A percentile compares a stretch with the other conserved stretches of the same genome.
Evolutionary conservation across 768 basidiomycete species (phyloP).

Genomic region (Suillus placidus): DNA sequence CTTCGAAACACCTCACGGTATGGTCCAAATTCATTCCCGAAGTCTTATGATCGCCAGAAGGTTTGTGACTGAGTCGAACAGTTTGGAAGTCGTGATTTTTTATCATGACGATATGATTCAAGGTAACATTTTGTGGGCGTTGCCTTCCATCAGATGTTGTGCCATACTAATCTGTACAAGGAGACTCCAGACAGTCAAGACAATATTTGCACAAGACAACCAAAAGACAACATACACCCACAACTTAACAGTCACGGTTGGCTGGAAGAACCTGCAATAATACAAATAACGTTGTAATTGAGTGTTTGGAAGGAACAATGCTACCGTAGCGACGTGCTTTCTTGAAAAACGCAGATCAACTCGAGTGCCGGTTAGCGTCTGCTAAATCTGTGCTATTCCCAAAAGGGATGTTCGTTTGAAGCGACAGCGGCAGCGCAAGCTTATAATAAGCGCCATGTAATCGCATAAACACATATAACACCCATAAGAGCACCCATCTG

Average conservation of each 20-base stretch:
- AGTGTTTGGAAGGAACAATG: neutral
- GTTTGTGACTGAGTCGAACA: neutral
- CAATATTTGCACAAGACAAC: neutral
- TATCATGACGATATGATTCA: neutral
- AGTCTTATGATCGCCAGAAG: neutral
- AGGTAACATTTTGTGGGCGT: neutral
- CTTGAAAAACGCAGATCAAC: neutral
- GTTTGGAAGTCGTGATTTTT: neutral
- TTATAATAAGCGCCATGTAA: neutral
- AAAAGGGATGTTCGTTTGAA: slow-evolving; percentile 14
- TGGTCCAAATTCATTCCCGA: neutral
- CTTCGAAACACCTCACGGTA: neutral
- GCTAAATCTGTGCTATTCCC: neutral
- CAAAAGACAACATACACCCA: neutral
- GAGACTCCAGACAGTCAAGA: neutral
- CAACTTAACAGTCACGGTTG: neutral
- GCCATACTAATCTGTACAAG: neutral
- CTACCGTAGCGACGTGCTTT: neutral
- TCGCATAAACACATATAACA: neutral
- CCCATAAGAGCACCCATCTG: slow-evolving; percentile 7
- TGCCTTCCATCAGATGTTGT: neutral
- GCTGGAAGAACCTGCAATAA: neutral
- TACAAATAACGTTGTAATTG: neutral
- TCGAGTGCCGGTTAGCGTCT: too few relatives aligned
- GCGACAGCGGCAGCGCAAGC: neutral